Percentiles rank a stretch among this genome's conserved stretches.
These are phyloP conservation scores for Dianthus caryophyllus DNA, from an alignment of 148 eudicot species.

Conservation along the genomic window DNA sequence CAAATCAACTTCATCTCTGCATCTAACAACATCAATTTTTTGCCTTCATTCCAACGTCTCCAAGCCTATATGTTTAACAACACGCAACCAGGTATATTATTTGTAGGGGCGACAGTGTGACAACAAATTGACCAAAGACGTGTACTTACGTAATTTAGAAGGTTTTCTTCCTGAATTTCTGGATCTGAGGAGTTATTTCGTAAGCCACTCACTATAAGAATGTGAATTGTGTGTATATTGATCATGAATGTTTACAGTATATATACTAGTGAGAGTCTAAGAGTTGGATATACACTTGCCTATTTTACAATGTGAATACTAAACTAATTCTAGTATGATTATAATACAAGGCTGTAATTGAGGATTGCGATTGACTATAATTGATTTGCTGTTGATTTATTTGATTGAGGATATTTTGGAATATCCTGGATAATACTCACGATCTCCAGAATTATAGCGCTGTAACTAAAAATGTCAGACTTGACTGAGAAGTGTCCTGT, in stretches of 20 bases:
- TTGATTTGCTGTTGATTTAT: too few species aligned
- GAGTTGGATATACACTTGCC: too few species aligned
- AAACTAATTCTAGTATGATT: too few species aligned
- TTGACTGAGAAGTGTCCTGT: slow-evolving; percentile 68
- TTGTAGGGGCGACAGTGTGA: too few species aligned
- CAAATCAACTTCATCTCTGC: slow-evolving; percentile 26
- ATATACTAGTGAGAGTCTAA: too few species aligned
- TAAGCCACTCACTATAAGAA: slow-evolving; percentile 40
- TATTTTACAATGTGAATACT: too few species aligned
- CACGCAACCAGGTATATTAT: background rate
- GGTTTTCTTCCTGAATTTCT: slow-evolving; percentile 12
- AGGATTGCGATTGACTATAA: too few species aligned
- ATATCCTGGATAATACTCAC: too few species aligned
- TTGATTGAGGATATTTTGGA: too few species aligned
- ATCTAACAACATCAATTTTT: slow-evolving; percentile 18
- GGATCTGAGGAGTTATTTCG: slow-evolving; percentile 12
- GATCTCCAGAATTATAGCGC: slow-evolving; percentile 62
- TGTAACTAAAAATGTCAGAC: slow-evolving; percentile 64
- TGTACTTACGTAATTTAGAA: slow-evolving; percentile 17
- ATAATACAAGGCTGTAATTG: too few species aligned
- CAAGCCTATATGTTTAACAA: slow-evolving; percentile 15
- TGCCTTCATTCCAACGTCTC: slow-evolving; percentile 24
- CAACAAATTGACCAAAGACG: background rate
- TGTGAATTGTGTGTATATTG: too few species aligned
- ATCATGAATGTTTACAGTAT: too few species aligned